Base-by-base conservation (phyloP, 2,329 filamentous ascomycete genomes). In the Pleomassaria siparia region DNA sequence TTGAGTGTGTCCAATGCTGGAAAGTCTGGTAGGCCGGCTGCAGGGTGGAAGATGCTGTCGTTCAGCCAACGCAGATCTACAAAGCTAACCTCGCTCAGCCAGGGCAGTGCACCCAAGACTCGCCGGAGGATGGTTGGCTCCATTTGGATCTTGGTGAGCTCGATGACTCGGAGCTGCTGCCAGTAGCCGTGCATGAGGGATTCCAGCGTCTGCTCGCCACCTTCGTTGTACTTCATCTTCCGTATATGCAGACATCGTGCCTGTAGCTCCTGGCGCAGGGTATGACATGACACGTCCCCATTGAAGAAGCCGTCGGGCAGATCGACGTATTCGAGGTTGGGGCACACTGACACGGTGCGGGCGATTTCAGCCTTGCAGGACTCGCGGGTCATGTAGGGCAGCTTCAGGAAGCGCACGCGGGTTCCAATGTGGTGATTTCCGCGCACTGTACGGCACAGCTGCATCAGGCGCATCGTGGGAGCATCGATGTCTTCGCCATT, bases 361-460 rank as follows among this genome's bases (percentile, higher is more conserved):
- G 92, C 91, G 40, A 96, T 81, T 54, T 92, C 88, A 44, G 88
- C 81, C 67, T 94, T 90, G 67, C 82, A 88, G 1, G 88, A 88
- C 74, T 96, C 90, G 48, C 92, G 85, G 44, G 92, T 86, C 92
- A 96, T 96, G 71, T 96, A 96, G 6, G 92, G 90, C 49, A 90
- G 85, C 76, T 96, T 95, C 62, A 97, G 78, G 60, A 86, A 91
- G 63, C 86, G 75, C 4, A 96, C 89, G 33, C 83, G 76, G 46
- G 80, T 76, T 26, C 86, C 90, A 37, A 95, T 70, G 40, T 74
- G 83, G 18, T 84, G 81, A 52, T 91, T 86, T 41, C 92, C 88
- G 53, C 91, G 84, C 41, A 96, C 83, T 1, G 91, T 90, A 52
- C 90, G 84, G 66, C 87, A 88, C 39, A 97, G 81, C 46, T 96